Conservation (phyloP, 75 land plant genomes). For the Selaginella moellendorffii region DNA sequence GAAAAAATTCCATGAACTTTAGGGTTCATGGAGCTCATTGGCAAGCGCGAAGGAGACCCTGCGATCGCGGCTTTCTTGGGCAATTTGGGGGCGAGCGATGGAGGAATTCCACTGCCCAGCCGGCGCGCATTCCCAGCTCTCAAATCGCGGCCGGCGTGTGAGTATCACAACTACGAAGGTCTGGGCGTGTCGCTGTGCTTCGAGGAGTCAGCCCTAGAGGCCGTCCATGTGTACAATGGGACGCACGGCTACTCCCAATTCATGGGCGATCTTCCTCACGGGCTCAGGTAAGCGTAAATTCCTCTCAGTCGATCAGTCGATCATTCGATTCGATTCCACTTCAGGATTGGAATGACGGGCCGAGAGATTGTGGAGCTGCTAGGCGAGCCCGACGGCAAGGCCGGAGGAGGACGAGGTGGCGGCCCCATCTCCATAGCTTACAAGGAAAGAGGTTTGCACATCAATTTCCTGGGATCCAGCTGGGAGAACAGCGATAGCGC, state of each 20-base stretch:
- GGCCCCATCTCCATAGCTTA: conserved; percentile 19
- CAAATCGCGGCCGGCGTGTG: conserved; percentile 1
- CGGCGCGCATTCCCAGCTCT: conserved; percentile 6
- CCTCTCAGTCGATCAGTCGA: conserved; percentile 3
- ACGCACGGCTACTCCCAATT: conserved; percentile 9
- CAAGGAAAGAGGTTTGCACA: conserved; percentile 15
- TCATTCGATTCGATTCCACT: neutral
- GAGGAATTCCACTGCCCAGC: neutral
- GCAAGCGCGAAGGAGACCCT: neutral
- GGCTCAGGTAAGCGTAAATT: no score
- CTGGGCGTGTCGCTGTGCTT: conserved; percentile 12
- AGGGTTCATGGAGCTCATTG: no score
- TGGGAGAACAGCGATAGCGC: conserved; percentile 16
- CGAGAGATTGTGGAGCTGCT: conserved; percentile 13
- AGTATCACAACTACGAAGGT: conserved; percentile 10
- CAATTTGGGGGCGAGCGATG: neutral
- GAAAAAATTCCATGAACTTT: no score
- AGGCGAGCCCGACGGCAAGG: conserved; percentile 20
- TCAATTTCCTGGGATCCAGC: conserved; percentile 14
- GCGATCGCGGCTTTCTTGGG: neutral
- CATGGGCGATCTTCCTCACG: conserved; percentile 8
- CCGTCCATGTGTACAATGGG: conserved; percentile 12
- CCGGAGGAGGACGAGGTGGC: conserved; percentile 14
- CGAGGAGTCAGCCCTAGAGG: conserved; percentile 10
- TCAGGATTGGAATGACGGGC: conserved; percentile 11